Evolutionary conservation across 2,329 filamentous ascomycete species (phyloP).

Genomic region (Saccharata proteae): DNA sequence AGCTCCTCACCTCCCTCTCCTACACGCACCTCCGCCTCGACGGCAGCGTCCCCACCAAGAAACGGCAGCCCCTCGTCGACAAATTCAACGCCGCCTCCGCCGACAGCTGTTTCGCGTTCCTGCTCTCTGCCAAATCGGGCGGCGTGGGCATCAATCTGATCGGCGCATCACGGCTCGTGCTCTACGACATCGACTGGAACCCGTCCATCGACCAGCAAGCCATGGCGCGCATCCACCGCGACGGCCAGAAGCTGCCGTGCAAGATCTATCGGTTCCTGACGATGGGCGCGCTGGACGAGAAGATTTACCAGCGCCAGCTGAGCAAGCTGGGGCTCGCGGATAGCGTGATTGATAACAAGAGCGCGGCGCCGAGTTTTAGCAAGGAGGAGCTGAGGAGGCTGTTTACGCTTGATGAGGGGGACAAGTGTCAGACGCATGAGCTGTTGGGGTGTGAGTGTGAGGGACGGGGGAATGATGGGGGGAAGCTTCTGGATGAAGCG

Average conservation of each 20-base stretch:
- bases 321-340: conserved; percentile 60
- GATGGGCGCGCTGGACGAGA: conserved; percentile 59
- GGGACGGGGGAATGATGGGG: conserved; percentile 34
- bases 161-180: conserved; percentile 55
- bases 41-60: conserved; percentile 50
- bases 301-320: conserved; percentile 62
- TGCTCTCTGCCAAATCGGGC: conserved; percentile 61
- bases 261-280: conserved; percentile 59
- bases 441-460: conserved; percentile 51
- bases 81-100: conserved; percentile 52
- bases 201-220: conserved; percentile 61
- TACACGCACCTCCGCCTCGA: conserved; percentile 57
- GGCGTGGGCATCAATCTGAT: conserved; percentile 60
- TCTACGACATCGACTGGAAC: conserved; percentile 69
- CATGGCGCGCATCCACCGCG: conserved; percentile 62
- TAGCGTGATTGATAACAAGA: conserved; percentile 57
- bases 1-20: conserved; percentile 46
- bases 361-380: conserved; percentile 49
- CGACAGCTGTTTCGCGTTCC: conserved; percentile 51
- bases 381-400: conserved; percentile 54
- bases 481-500: conserved; percentile 8
- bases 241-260: conserved; percentile 56
- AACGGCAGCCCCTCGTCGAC: conserved; percentile 57
- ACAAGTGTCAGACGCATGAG: conserved; percentile 55
- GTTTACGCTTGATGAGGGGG: conserved; percentile 51